A percentile compares a stretch with the other conserved stretches of the same genome.
Conservation (phyloP, 805 yeast species). For the Candida stauntonica region DNA sequence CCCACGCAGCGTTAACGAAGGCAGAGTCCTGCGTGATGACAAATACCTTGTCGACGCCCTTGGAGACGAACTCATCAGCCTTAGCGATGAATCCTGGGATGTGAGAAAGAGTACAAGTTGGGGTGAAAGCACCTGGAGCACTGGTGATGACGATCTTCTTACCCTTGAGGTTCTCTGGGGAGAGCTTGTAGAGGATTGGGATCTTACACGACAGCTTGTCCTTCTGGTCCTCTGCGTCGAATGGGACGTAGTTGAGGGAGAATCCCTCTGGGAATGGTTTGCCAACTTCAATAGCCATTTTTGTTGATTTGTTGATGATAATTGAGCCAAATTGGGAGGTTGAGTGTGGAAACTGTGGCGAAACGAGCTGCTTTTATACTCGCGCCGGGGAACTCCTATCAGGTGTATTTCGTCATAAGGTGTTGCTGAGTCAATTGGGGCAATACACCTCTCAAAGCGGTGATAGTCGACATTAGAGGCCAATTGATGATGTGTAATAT, state of each 20-base stretch:
- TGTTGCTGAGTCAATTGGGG: no score
- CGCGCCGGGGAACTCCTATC: no score
- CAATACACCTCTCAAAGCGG: no score
- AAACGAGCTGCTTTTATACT: no score
- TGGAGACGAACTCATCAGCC: constrained; percentile 45
- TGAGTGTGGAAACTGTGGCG: not conserved
- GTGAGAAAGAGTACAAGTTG: constrained; percentile 70
- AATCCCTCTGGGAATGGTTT: constrained; percentile 28
- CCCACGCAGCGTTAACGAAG: constrained; percentile 70
- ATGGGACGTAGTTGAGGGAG: constrained; percentile 28
- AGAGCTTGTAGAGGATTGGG: constrained; percentile 24
- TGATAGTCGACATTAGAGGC: no score
- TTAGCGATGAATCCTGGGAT: constrained; percentile 61
- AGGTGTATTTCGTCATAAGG: no score
- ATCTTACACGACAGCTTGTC: constrained; percentile 23
- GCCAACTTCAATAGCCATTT: constrained; percentile 17
- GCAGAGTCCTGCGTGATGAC: constrained; percentile 69
- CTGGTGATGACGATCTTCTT: constrained; percentile 56
- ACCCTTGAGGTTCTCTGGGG: constrained; percentile 25
- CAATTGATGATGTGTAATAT: no score
- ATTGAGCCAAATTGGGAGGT: no score
- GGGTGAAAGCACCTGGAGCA: constrained; percentile 88
- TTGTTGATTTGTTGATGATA: not conserved
- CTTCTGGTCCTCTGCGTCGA: constrained; percentile 25
- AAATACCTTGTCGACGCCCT: constrained; percentile 56